A percentile compares a stretch with the other conserved stretches of the same genome.
Evolutionary conservation across 495 filamentous ascomycete genomes (phyloP).

Genomic region (Parmelia sp.): DNA sequence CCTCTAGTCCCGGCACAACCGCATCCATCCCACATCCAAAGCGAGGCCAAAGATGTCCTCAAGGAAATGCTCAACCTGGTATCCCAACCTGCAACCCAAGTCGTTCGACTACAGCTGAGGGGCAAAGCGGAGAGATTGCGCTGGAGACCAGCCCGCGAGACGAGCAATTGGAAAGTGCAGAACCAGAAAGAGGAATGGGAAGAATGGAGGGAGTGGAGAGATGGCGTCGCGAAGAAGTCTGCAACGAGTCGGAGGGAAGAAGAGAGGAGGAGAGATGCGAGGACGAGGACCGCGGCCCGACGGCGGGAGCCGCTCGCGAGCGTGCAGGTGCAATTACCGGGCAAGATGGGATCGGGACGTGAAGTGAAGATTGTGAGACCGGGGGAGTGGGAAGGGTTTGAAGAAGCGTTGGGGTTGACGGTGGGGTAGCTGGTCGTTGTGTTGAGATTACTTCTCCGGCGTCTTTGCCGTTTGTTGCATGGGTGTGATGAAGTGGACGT

Average conservation of each 20-base stretch:
- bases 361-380: constrained; percentile 9
- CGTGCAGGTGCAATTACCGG: constrained; percentile 11
- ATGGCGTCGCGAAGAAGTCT: constrained; percentile 11
- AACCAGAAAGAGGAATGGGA: constrained; percentile 23
- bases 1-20: constrained; percentile 3
- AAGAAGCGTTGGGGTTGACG: constrained; percentile 8
- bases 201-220: constrained; percentile 23
- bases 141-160: constrained; percentile 24
- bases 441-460: background rate
- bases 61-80: constrained; percentile 24
- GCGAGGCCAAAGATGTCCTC: constrained; percentile 24
- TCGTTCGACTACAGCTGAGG: constrained; percentile 12
- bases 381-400: constrained; percentile 10
- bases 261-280: constrained; percentile 12
- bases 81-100: constrained; percentile 13
- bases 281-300: background rate
- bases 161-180: constrained; percentile 18
- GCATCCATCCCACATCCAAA: constrained; percentile 1
- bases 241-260: background rate
- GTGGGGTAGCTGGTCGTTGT: background rate
- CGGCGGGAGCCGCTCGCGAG: constrained; percentile 10
- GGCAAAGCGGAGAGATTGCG: constrained; percentile 19
- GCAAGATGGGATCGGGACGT: background rate
- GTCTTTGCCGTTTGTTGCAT: background rate
- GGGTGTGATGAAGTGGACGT: background rate